Percentiles rank a stretch among this genome's conserved stretches.
Evolutionary conservation across 2,329 filamentous ascomycete species (phyloP).

Genomic region (Aspergillus sp.): DNA sequence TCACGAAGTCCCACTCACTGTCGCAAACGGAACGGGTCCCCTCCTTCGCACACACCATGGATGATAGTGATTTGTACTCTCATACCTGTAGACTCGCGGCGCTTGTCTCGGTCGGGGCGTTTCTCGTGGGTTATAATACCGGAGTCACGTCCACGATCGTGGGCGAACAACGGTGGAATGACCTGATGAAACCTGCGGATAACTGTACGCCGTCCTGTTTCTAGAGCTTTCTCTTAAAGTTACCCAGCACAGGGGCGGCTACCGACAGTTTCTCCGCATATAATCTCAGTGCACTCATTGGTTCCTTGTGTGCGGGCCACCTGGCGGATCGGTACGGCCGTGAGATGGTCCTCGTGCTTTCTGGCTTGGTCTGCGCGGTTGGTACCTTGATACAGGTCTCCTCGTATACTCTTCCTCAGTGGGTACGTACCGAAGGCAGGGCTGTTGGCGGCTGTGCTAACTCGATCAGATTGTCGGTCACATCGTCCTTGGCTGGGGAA

Average conservation of each 20-base stretch:
- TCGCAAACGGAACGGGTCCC: too few species aligned
- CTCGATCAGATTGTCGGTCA: conserved; percentile 21
- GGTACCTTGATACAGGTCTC: conserved; percentile 24
- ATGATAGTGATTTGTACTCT: too few species aligned
- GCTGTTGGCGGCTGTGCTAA: neutral
- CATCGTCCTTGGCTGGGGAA: conserved; percentile 23
- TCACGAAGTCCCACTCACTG: neutral
- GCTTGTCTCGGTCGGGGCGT: conserved; percentile 25
- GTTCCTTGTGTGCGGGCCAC: conserved; percentile 26
- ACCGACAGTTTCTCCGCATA: conserved; percentile 13
- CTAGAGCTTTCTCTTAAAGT: neutral
- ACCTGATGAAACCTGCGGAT: conserved; percentile 25
- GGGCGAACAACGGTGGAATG: conserved; percentile 25
- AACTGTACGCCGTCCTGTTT: conserved; percentile 22
- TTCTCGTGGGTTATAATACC: conserved; percentile 28
- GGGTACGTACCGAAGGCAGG: conserved; percentile 17
- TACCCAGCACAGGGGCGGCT: neutral
- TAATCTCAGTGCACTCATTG: conserved; percentile 26
- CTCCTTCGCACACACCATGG: too few species aligned
- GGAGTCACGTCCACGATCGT: conserved; percentile 27
- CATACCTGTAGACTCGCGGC: conserved; percentile 17
- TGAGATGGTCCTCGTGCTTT: conserved; percentile 25
- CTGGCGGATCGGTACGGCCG: conserved; percentile 27
- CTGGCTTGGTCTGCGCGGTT: conserved; percentile 24
- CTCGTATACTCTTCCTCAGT: conserved; percentile 27